Conservation (phyloP, 2,329 filamentous ascomycete genomes). For the Curvularia sp. region DNA sequence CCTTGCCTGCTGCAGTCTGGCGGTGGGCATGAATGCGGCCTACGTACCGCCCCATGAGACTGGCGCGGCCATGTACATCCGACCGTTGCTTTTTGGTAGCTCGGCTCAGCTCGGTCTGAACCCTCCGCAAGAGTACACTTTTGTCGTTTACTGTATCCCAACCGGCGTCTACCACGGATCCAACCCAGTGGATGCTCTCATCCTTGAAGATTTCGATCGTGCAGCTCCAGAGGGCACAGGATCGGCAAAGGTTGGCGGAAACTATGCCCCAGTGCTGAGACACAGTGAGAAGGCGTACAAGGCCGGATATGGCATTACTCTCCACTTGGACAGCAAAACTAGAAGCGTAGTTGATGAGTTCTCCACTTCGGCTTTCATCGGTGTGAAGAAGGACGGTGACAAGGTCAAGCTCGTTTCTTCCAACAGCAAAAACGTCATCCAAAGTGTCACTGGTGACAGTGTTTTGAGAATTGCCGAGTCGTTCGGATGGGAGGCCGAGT, state of each 20-base stretch:
- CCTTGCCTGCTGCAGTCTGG: constrained; percentile 75
- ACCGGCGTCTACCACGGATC: constrained; percentile 94
- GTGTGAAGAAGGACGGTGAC: constrained; percentile 68
- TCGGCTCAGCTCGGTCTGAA: constrained; percentile 85
- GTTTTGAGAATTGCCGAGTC: constrained; percentile 76
- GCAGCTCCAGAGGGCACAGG: constrained; percentile 91
- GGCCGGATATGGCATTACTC: constrained; percentile 89
- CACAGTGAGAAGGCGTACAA: constrained; percentile 82
- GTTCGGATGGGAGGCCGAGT: constrained; percentile 86
- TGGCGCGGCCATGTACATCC: constrained; percentile 90
- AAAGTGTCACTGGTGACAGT: constrained; percentile 83
- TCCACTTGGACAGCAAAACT: constrained; percentile 87
- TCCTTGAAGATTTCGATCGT: constrained; percentile 92
- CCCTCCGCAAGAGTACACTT: constrained; percentile 90
- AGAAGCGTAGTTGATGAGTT: constrained; percentile 93
- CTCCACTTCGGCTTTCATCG: constrained; percentile 91
- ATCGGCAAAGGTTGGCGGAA: constrained; percentile 91
- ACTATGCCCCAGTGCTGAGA: constrained; percentile 90
- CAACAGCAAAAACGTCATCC: constrained; percentile 85
- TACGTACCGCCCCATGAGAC: constrained; percentile 90
- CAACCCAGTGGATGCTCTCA: constrained; percentile 83
- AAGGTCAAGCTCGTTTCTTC: constrained; percentile 81
- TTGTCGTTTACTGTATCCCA: constrained; percentile 87
- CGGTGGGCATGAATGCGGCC: constrained; percentile 86
- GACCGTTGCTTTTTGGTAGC: constrained; percentile 86